Conservation (phyloP, 345 rosid species). For the Draba incana region DNA sequence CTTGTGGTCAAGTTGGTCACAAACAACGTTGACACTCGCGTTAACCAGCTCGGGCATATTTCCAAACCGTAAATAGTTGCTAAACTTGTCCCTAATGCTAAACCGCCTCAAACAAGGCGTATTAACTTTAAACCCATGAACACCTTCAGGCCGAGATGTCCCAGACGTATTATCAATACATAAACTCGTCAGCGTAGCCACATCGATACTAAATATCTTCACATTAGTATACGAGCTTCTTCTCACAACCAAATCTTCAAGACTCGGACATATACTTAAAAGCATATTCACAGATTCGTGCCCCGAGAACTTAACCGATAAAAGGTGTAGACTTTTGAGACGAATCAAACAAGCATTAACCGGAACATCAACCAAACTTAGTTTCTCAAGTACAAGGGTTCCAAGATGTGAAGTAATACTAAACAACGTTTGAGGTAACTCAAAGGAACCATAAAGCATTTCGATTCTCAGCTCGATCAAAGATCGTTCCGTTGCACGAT, state of each 20-base stretch:
- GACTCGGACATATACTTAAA: neutral
- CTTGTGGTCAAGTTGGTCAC: no score
- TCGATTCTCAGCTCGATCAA: no score
- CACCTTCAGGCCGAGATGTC: neutral
- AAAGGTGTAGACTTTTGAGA: conserved; percentile 23
- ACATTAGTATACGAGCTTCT: neutral
- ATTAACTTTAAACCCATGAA: conserved; percentile 42
- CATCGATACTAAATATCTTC: no score
- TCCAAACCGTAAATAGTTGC: no score
- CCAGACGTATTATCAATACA: neutral
- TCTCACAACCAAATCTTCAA: conserved; percentile 29
- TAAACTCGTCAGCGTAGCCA: conserved; percentile 15
- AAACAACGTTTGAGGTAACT: no score
- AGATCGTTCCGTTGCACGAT: no score
- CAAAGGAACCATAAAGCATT: no score
- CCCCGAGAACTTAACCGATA: neutral
- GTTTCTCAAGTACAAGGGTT: neutral
- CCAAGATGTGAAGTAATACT: neutral
- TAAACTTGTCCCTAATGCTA: no score
- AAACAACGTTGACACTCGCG: no score
- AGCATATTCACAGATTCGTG: conserved; percentile 13
- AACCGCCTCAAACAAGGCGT: no score
- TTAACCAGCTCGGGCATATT: no score
- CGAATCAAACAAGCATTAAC: neutral
- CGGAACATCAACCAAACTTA: conserved; percentile 22